Conservation (phyloP, 345 rosid genomes). For the Salix brachista region DNA sequence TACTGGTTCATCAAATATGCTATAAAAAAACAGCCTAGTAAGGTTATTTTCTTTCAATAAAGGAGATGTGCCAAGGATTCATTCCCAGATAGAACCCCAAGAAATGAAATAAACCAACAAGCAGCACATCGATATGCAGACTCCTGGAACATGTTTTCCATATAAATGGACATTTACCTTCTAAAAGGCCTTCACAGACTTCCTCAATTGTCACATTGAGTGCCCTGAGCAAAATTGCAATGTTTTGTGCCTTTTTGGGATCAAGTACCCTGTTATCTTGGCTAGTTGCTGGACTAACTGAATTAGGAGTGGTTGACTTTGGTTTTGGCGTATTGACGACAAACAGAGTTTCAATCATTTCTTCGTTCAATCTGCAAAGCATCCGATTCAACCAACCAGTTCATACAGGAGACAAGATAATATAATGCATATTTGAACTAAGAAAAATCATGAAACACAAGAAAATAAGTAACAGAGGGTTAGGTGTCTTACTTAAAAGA, state of each 20-base stretch:
- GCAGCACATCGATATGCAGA: neutral
- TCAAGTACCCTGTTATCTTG: conserved; percentile 86
- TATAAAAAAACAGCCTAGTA: neutral
- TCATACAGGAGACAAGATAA: conserved; percentile 1
- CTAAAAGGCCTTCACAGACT: conserved; percentile 93
- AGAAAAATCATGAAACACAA: too few relatives aligned
- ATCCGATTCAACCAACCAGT: conserved; percentile 1
- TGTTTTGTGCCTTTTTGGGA: conserved; percentile 94
- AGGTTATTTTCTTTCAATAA: neutral
- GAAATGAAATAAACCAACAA: neutral
- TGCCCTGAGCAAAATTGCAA: conserved; percentile 84
- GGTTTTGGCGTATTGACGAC: conserved; percentile 56
- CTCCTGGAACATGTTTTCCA: neutral
- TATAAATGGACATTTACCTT: conserved; percentile 51
- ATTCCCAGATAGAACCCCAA: neutral
- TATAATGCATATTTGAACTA: neutral
- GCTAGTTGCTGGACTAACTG: conserved; percentile 47
- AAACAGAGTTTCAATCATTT: conserved; percentile 81
- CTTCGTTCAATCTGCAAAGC: conserved; percentile 75
- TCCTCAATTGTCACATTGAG: conserved; percentile 91
- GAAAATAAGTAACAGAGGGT: neutral
- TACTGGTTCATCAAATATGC: neutral
- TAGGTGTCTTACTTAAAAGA: conserved; percentile 60
- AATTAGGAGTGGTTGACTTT: conserved; percentile 53
- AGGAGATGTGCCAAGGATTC: neutral